Base-by-base conservation (phyloP, 495 filamentous ascomycete species). In the Penicillium pancosmium region DNA sequence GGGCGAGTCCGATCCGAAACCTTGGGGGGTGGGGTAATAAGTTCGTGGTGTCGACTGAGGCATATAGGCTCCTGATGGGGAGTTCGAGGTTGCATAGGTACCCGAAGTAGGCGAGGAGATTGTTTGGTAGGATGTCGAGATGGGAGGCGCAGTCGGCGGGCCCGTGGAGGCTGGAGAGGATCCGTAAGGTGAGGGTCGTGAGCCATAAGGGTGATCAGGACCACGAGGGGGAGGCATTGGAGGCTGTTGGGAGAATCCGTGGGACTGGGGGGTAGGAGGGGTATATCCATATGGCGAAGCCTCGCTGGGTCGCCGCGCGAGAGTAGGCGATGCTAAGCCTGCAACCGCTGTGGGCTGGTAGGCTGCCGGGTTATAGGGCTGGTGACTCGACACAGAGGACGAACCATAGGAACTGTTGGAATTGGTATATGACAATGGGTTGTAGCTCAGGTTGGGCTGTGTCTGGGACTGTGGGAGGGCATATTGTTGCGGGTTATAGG, bases 401-500 rank as follows among this genome's bases (percentile, higher is more conserved):
- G 27, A 6, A 6, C 65, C 56, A 38, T 62, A 59, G 38, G 74
- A 67, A 38, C 62, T 50, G 60, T 60, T 60, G 21, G 72, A 66
- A 69, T 76, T 27, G 68, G 82, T 64, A 74, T 84, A 75, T 69
- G 80, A 66, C 75, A 67, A 61, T 4, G 70, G 64, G 41, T 71
- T 77, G 57, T 77, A 80, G 18, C 62, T 65, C 21, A 72, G 76
- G 34, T 71, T 68, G 33, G 74, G 71, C 43, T 79, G 79, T 6
- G 76, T 76, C 21, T 79, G 76, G 5, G 87, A 84, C 47, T 89
- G 83, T 4, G 88, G 82, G 9, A 84, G 77, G 47, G 81, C 84
- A 69, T 92, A 97, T 52, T 88, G 77, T 71, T 92, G 91, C 2
- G 93, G 92, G 63, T 96, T 95, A 72, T 97, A 97, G 1, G 84